Conservation (phyloP, 306 rosid species). For the Glycine soja region DNA sequence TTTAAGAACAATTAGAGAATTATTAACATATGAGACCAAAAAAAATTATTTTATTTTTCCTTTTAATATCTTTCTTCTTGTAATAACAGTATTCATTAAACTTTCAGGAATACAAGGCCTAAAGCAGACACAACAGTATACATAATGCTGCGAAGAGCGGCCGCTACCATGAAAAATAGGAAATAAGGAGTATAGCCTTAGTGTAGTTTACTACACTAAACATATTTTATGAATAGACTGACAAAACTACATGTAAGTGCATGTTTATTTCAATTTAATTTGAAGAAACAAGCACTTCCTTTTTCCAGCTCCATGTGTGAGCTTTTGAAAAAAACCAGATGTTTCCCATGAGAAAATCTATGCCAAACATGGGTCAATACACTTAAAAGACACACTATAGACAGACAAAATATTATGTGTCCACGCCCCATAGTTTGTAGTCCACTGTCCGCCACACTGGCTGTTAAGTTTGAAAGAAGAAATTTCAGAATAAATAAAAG, state of each 20-base stretch:
- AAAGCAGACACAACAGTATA: background rate
- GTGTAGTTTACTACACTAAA: background rate
- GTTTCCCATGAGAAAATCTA: background rate
- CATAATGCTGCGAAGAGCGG: constrained; percentile 6
- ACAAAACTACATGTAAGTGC: background rate
- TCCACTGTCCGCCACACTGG: no score
- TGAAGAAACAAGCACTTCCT: background rate
- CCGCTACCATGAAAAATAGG: constrained; percentile 5
- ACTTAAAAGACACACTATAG: no score
- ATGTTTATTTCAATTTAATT: background rate
- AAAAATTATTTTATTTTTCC: background rate
- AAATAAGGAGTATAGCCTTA: background rate
- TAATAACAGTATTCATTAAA: constrained; percentile 10
- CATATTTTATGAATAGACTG: background rate
- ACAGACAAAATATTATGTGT: no score
- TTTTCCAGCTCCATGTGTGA: background rate
- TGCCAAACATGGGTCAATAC: background rate
- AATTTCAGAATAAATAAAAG: constrained; percentile 9
- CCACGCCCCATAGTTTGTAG: no score
- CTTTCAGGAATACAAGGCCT: background rate
- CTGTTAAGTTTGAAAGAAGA: background rate
- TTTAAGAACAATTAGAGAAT: background rate
- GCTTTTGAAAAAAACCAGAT: no score
- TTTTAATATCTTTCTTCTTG: background rate
- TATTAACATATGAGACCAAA: background rate